Evolutionary conservation across 164 flowering plant genomes (phyloP).

Genomic region (Protea cynaroides): DNA sequence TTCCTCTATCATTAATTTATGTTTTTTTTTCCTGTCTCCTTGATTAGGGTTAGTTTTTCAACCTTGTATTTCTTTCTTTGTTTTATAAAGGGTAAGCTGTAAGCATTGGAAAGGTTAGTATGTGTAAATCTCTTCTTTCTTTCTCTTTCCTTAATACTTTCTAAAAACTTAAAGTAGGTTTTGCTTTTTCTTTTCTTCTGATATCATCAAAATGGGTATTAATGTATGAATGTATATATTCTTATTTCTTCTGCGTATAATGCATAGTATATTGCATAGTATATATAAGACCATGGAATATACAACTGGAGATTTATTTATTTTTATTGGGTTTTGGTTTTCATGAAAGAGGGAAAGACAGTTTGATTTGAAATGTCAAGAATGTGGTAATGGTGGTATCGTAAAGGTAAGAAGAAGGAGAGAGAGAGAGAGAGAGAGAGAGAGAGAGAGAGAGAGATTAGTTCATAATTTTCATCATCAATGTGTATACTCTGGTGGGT

Average conservation of each 20-base stretch:
- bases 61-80: neutral
- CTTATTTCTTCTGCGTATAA: neutral
- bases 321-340: neutral
- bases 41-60: neutral
- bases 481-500: no score
- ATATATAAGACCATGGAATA: neutral
- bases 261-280: no score
- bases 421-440: no score
- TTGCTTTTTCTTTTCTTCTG: neutral
- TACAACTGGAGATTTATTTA: no score
- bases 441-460: no score
- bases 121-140: neutral
- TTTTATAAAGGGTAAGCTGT: neutral
- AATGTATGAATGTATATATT: no score
- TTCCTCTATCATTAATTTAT: neutral
- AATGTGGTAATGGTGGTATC: neutral
- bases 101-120: neutral
- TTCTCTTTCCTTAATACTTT: no score
- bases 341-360: conserved; percentile 18
- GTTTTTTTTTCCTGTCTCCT: neutral
- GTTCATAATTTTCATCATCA: neutral
- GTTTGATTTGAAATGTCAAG: conserved; percentile 19
- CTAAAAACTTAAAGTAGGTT: neutral
- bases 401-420: neutral
- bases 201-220: neutral